Evolutionary conservation across 306 rosid species (phyloP).

Genomic region (Abrus pulchellus): DNA sequence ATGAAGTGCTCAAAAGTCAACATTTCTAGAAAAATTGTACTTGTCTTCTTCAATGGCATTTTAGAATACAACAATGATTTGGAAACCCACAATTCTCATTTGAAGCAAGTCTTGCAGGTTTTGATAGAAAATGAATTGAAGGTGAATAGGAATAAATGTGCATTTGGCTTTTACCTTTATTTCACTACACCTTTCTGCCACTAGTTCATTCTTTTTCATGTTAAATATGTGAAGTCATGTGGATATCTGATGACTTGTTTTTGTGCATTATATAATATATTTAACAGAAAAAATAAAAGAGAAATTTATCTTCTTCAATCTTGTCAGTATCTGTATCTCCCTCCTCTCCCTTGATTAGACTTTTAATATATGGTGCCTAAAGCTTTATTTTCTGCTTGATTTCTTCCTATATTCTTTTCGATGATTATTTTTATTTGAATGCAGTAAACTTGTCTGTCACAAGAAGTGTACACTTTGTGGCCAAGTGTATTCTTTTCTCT

Average conservation of each 20-base stretch:
- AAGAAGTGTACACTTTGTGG: constrained; percentile 18
- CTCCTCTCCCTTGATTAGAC: neutral
- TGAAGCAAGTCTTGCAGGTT: no score
- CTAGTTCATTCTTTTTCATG: neutral
- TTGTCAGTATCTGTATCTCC: neutral
- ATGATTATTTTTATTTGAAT: neutral
- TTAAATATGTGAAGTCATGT: neutral
- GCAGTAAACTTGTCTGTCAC: neutral
- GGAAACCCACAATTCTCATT: no score
- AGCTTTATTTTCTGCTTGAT: neutral
- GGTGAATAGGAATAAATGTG: no score
- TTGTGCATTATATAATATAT: neutral
- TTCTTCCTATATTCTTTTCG: neutral
- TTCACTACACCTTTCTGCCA: neutral
- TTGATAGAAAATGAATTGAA: no score
- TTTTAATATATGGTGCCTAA: neutral
- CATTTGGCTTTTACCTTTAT: neutral
- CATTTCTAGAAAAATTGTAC: no score
- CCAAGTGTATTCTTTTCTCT: neutral
- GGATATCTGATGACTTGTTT: no score
- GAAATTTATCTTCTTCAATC: neutral
- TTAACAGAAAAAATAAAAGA: neutral
- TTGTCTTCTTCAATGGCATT: no score
- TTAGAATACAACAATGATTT: no score
- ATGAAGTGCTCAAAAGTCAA: no score